A percentile compares a stretch with the other conserved stretches of the same genome.
Evolutionary conservation across 805 yeast genomes (phyloP).

Genomic region (Zygoascus biomembranicola): DNA sequence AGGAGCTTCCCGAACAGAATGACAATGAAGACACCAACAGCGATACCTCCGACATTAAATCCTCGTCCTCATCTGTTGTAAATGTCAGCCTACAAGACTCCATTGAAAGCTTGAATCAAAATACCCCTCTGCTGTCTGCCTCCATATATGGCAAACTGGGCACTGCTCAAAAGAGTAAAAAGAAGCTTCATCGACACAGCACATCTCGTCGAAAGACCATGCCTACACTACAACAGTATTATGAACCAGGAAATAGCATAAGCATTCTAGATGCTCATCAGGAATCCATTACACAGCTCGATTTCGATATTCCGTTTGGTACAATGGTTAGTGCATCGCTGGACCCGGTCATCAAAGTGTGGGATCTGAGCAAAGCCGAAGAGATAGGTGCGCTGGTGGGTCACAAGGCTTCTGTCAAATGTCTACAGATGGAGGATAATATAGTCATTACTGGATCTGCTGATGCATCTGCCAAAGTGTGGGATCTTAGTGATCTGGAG

Average conservation of each 20-base stretch:
- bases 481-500: slow-evolving; percentile 38
- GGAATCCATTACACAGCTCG: slow-evolving; percentile 47
- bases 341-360: slow-evolving; percentile 71
- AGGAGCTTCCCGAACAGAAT: slow-evolving; percentile 5
- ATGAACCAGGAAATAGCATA: slow-evolving; percentile 50
- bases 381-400: slow-evolving; percentile 49
- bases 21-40: slow-evolving; percentile 10
- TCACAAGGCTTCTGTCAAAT: slow-evolving; percentile 49
- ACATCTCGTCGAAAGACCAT: slow-evolving; percentile 38
- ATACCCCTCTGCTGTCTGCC: neutral
- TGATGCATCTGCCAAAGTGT: slow-evolving; percentile 52
- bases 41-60: neutral
- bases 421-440: slow-evolving; percentile 50
- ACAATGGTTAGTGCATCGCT: slow-evolving; percentile 67
- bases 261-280: slow-evolving; percentile 44
- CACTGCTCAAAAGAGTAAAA: neutral
- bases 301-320: slow-evolving; percentile 69
- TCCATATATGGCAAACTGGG: neutral
- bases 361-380: slow-evolving; percentile 63
- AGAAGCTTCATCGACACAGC: neutral
- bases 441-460: slow-evolving; percentile 48
- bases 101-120: neutral
- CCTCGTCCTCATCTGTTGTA: neutral
- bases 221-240: slow-evolving; percentile 59
- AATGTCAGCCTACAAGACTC: neutral